Evolutionary conservation across 805 yeast genomes (phyloP).

Genomic region (Spathaspora sp.): DNA sequence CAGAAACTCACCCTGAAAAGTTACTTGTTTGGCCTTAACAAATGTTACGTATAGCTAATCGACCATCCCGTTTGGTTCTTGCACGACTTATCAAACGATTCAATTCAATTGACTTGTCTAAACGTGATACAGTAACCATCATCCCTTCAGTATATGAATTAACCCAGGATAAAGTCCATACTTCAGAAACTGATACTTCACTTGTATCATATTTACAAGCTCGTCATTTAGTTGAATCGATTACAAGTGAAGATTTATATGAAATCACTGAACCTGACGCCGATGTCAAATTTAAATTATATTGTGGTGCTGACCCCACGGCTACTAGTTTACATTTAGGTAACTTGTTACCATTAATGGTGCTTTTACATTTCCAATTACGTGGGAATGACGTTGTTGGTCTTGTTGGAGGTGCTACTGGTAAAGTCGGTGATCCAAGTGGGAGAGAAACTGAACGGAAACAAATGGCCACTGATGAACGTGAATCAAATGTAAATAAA

Average conservation of each 20-base stretch:
- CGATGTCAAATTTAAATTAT: constrained; percentile 49
- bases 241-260: constrained; percentile 35
- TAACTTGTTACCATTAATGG: constrained; percentile 82
- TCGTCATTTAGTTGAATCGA: constrained; percentile 34
- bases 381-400: constrained; percentile 85
- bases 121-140: constrained; percentile 27
- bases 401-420: constrained; percentile 93
- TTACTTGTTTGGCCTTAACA: too few relatives aligned
- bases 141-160: constrained; percentile 33
- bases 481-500: constrained; percentile 52
- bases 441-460: constrained; percentile 79
- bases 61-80: background rate
- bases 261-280: constrained; percentile 23
- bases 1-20: too few relatives aligned
- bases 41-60: background rate
- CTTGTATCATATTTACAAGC: constrained; percentile 34
- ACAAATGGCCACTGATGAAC: constrained; percentile 47
- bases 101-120: background rate
- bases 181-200: constrained; percentile 18
- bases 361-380: constrained; percentile 75
- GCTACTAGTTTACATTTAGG: constrained; percentile 90
- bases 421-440: constrained; percentile 94
- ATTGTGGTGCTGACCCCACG: constrained; percentile 96
- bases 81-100: background rate
- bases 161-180: constrained; percentile 10